phyloP scores from a whole-genome alignment of 2,329 filamentous ascomycete genomes.

The Stagonosporopsis chrysanthemi region DNA sequence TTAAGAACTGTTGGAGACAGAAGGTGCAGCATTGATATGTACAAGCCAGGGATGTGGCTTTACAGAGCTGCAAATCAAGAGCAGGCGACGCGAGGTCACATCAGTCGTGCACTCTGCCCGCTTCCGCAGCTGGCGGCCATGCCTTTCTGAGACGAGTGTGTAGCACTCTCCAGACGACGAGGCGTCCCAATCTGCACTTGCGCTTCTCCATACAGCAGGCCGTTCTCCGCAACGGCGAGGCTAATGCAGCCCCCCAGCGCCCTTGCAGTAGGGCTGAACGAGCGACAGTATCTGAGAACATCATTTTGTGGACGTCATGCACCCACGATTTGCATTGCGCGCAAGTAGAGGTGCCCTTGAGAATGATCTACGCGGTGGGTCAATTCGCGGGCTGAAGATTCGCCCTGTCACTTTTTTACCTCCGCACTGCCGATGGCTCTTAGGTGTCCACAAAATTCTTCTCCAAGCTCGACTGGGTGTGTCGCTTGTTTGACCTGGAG shows the following conservation, averaged over 20 bases:
- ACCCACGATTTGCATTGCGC: constrained; percentile 2
- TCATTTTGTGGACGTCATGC: constrained; percentile 2
- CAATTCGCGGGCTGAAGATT: constrained; percentile 17
- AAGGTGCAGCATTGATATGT: constrained; percentile 30
- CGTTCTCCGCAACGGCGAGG: constrained; percentile 26
- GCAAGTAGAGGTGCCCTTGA: constrained; percentile 1
- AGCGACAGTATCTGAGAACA: constrained; percentile 5
- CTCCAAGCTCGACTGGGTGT: constrained; percentile 25
- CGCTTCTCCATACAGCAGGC: constrained; percentile 33
- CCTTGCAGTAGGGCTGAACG: constrained; percentile 49
- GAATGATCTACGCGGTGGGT: constrained; percentile 6
- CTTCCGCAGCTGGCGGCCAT: constrained; percentile 38
- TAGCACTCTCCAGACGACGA: constrained; percentile 36
- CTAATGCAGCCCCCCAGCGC: constrained; percentile 34
- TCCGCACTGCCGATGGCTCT: constrained; percentile 16
- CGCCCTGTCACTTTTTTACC: constrained; percentile 42
- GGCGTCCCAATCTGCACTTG: constrained; percentile 36
- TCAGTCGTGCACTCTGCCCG: constrained; percentile 41
- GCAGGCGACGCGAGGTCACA: constrained; percentile 38
- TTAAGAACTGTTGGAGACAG: constrained; percentile 32
- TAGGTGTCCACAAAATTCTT: constrained; percentile 21
- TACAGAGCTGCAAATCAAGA: constrained; percentile 32
- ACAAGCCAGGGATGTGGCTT: constrained; percentile 36
- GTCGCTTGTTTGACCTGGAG: constrained; percentile 40
- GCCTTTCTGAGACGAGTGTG: constrained; percentile 38